These are phyloP conservation scores for Botrytis deweyae DNA, from an alignment of 2,329 filamentous ascomycete genomes.

Conservation along the genomic window DNA sequence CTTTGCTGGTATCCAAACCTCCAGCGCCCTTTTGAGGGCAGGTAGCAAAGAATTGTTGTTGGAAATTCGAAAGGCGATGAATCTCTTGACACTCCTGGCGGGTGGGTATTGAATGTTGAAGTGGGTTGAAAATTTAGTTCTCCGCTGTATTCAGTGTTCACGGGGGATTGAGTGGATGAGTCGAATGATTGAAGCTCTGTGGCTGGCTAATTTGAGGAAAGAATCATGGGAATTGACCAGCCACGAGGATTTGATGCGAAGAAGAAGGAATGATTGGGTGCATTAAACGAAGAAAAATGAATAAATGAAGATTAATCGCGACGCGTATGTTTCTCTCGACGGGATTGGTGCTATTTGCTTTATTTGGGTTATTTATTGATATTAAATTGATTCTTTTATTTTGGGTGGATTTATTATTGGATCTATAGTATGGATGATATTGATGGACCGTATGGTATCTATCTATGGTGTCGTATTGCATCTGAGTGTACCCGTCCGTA, in stretches of 20 bases:
- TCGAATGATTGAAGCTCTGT: slow-evolving; percentile 3
- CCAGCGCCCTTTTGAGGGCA: slow-evolving; percentile 21
- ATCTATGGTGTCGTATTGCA: neutral
- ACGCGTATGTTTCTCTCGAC: neutral
- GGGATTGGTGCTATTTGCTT: neutral
- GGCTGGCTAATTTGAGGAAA: slow-evolving; percentile 3
- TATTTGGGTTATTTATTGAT: neutral
- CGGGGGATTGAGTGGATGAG: slow-evolving; percentile 10
- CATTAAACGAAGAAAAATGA: neutral
- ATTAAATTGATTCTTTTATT: neutral
- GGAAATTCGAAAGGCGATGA: neutral
- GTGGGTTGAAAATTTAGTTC: slow-evolving; percentile 21
- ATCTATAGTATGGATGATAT: neutral
- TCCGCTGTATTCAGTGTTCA: slow-evolving; percentile 20
- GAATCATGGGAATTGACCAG: neutral
- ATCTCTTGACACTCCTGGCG: slow-evolving; percentile 16
- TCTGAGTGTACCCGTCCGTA: neutral
- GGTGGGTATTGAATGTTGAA: slow-evolving; percentile 13
- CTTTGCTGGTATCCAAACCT: slow-evolving; percentile 5
- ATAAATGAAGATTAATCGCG: neutral
- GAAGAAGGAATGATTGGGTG: neutral
- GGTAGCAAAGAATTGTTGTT: slow-evolving; percentile 4
- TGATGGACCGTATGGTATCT: too few species aligned
- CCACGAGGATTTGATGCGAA: slow-evolving; percentile 13
- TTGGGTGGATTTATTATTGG: neutral